Conservation (phyloP, 2,329 filamentous ascomycete species). For the Daldinia sp. region DNA sequence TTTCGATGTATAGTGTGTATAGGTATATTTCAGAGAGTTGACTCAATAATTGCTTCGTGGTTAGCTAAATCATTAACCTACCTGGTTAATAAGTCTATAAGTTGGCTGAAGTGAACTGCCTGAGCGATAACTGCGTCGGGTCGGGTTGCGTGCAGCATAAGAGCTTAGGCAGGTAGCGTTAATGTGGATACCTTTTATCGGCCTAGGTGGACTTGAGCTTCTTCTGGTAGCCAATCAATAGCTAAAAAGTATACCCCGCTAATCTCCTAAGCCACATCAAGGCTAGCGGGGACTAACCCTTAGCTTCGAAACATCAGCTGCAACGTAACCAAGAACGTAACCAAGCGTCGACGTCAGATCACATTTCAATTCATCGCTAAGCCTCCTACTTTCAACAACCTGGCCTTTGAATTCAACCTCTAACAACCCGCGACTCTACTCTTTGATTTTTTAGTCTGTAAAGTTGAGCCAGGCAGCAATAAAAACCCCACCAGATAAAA, state of each 20-base stretch:
- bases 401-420: background rate
- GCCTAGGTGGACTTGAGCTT: background rate
- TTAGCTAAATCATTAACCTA: no score
- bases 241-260: background rate
- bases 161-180: constrained; percentile 3
- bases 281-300: background rate
- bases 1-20: no score
- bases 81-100: no score
- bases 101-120: no score
- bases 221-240: background rate
- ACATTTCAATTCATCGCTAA: background rate
- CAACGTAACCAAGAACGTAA: constrained; percentile 36
- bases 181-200: no score
- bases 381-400: background rate
- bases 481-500: background rate
- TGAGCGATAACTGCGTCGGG: no score
- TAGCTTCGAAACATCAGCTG: constrained; percentile 35
- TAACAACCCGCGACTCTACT: constrained; percentile 10
- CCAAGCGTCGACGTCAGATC: constrained; percentile 8
- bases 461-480: background rate
- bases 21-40: no score
- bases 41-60: no score
- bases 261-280: background rate
- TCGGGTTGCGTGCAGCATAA: no score
- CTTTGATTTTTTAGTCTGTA: background rate